These are phyloP conservation scores for Leishmania arabica DNA, from an alignment of 208 protist species.

Conservation along the genomic window DNA sequence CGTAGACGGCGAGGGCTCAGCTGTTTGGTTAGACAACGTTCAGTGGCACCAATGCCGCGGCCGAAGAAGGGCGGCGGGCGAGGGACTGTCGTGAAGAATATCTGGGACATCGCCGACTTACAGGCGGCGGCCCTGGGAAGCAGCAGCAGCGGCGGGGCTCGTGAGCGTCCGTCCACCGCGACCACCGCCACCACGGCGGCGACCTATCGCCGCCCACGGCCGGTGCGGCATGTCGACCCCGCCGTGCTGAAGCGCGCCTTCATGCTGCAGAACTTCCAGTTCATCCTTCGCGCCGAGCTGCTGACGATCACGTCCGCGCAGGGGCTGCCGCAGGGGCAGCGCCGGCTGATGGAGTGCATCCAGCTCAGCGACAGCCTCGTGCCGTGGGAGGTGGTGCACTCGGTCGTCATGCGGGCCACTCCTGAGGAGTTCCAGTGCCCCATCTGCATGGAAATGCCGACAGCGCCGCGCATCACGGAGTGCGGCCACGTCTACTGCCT, in stretches of 20 bases:
- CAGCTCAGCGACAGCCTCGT: slow-evolving; percentile 52
- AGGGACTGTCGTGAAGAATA: slow-evolving; percentile 29
- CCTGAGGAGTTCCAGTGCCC: slow-evolving; percentile 82
- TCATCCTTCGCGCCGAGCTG: slow-evolving; percentile 79
- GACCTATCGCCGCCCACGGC: slow-evolving; percentile 27
- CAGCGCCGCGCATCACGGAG: slow-evolving; percentile 79
- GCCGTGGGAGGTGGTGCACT: slow-evolving; percentile 80
- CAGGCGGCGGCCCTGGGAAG: slow-evolving; percentile 1
- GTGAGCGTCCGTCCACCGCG: neutral
- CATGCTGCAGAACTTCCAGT: slow-evolving; percentile 91
- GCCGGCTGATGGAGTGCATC: slow-evolving; percentile 62
- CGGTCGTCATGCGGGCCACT: slow-evolving; percentile 77
- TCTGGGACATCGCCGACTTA: slow-evolving; percentile 29
- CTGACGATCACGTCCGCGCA: slow-evolving; percentile 33
- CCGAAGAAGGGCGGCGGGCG: slow-evolving; percentile 33
- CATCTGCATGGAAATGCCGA: slow-evolving; percentile 78
- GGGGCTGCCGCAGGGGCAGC: slow-evolving; percentile 63
- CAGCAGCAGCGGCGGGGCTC: neutral
- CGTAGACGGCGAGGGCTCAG: neutral
- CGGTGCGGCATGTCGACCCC: slow-evolving; percentile 44
- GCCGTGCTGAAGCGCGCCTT: slow-evolving; percentile 63
- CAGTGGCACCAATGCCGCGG: slow-evolving; percentile 15
- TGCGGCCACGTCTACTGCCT: slow-evolving; percentile 88
- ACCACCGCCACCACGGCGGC: slow-evolving; percentile 1
- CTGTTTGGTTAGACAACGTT: neutral